Percentiles rank a stretch among this genome's conserved stretches.
Conservation (phyloP, 2,329 filamentous ascomycete genomes). For the Tolypocladium sp. region DNA sequence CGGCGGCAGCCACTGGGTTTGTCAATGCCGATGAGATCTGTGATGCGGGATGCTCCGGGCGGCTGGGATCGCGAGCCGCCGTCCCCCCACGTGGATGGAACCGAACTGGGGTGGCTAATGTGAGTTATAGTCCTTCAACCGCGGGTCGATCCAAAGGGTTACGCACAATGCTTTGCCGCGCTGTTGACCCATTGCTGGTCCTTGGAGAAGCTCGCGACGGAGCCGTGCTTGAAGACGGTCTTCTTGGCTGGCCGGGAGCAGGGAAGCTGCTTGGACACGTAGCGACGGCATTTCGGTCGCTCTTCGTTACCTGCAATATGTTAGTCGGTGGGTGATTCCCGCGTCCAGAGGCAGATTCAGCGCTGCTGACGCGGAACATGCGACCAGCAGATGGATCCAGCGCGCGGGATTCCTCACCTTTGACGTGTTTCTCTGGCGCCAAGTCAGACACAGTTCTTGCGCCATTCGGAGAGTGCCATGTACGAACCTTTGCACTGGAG, state of each 20-base stretch:
- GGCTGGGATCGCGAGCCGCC: neutral
- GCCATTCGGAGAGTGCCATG: rapidly evolving
- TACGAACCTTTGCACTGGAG: conserved; percentile 23
- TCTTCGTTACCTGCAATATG: conserved; percentile 24
- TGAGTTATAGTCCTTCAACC: neutral
- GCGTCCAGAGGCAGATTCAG: neutral
- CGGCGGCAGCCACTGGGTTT: neutral
- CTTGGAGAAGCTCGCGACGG: conserved; percentile 20
- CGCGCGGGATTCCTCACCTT: conserved; percentile 15
- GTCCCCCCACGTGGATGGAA: conserved; percentile 10
- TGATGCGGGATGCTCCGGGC: neutral
- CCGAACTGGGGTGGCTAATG: conserved; percentile 4
- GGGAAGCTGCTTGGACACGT: conserved; percentile 19
- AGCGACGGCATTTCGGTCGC: conserved; percentile 25
- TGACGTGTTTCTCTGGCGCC: conserved; percentile 22
- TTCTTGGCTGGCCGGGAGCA: conserved; percentile 23
- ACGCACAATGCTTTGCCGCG: conserved; percentile 23
- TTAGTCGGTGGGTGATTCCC: neutral
- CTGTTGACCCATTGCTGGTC: conserved; percentile 28
- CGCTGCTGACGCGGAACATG: no score
- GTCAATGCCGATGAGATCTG: neutral
- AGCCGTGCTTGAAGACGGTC: conserved; percentile 27
- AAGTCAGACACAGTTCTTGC: conserved; percentile 2
- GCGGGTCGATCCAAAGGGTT: neutral
- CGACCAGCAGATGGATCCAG: no score